Percentiles rank a stretch among this genome's conserved stretches.
Conservation (phyloP, 177 flowering plant genomes). For the Tripterygium wilfordii region DNA sequence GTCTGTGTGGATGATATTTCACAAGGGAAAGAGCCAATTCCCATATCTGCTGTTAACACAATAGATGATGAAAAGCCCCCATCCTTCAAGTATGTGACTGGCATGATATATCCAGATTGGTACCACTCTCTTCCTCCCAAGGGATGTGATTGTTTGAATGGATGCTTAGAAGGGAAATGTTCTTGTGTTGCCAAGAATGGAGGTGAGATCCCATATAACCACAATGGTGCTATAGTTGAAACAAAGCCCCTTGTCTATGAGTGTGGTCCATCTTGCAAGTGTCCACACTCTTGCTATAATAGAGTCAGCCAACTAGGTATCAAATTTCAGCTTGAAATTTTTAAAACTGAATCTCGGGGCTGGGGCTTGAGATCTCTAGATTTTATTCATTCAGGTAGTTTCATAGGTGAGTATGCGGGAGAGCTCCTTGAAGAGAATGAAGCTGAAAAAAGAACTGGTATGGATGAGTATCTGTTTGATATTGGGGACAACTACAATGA, state of each 20-base stretch:
- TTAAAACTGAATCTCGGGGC: constrained; percentile 79
- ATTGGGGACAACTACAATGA: constrained; percentile 66
- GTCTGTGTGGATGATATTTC: constrained; percentile 63
- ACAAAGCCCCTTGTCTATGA: constrained; percentile 69
- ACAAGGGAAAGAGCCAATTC: constrained; percentile 52
- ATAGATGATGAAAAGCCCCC: constrained; percentile 67
- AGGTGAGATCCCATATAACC: constrained; percentile 71
- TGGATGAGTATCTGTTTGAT: constrained; percentile 84
- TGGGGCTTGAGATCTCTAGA: constrained; percentile 88
- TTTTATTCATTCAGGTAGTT: constrained; percentile 86
- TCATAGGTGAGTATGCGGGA: constrained; percentile 85
- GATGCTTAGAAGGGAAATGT: constrained; percentile 68
- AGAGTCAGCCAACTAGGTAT: constrained; percentile 81
- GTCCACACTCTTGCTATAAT: constrained; percentile 74
- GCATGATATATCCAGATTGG: constrained; percentile 65
- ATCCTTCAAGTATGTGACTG: constrained; percentile 48
- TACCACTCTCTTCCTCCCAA: constrained; percentile 34
- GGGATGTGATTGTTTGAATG: constrained; percentile 67
- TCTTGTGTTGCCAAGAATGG: constrained; percentile 66
- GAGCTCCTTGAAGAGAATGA: constrained; percentile 72
- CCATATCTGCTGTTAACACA: constrained; percentile 71
- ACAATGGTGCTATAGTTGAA: constrained; percentile 65
- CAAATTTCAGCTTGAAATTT: constrained; percentile 70
- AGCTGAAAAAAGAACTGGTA: constrained; percentile 64
- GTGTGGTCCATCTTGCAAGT: constrained; percentile 86